A percentile compares a stretch with the other conserved stretches of the same genome.
Evolutionary conservation across 2,329 filamentous ascomycete genomes (phyloP).

Genomic region (Cordyceps pruinosa): DNA sequence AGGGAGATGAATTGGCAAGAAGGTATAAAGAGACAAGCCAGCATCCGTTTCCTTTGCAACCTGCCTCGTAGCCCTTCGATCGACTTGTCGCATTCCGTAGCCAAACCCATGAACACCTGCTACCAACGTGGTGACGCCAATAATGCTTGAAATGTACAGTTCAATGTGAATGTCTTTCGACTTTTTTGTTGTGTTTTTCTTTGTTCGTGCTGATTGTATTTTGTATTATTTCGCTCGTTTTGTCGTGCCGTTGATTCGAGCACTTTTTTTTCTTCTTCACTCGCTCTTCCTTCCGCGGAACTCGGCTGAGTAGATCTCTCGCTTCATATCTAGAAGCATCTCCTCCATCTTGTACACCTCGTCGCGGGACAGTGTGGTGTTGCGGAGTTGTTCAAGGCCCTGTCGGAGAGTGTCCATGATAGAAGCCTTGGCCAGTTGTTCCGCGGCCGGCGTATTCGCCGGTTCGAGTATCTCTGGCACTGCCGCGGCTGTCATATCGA

Average conservation of each 20-base stretch:
- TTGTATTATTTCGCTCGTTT: too few relatives aligned
- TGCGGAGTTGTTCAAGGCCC: slow-evolving; percentile 50
- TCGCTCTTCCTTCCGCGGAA: slow-evolving; percentile 39
- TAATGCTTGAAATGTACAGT: slow-evolving; percentile 12
- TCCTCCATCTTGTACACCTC: slow-evolving; percentile 70
- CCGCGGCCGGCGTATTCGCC: slow-evolving; percentile 3
- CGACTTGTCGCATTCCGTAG: not conserved
- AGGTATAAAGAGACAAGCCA: not conserved
- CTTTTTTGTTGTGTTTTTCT: not conserved
- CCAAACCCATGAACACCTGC: slow-evolving; percentile 1
- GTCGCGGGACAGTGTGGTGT: slow-evolving; percentile 52
- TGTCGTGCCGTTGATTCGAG: too few relatives aligned
- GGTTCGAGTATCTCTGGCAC: slow-evolving; percentile 18
- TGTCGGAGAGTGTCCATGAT: slow-evolving; percentile 28
- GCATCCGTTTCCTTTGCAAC: not conserved
- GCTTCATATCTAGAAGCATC: slow-evolving; percentile 70
- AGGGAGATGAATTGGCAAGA: not conserved
- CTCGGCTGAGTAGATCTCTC: slow-evolving; percentile 65
- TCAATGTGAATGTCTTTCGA: not conserved
- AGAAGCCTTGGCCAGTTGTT: slow-evolving; percentile 7
- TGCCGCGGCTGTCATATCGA: slow-evolving; percentile 17
- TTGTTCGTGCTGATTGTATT: not conserved
- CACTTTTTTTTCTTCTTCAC: too few relatives aligned
- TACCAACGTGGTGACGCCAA: slow-evolving; percentile 5
- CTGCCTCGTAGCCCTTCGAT: not conserved